Base-by-base conservation (phyloP, 2,329 filamentous ascomycete species). In the Fusarium sp. region DNA sequence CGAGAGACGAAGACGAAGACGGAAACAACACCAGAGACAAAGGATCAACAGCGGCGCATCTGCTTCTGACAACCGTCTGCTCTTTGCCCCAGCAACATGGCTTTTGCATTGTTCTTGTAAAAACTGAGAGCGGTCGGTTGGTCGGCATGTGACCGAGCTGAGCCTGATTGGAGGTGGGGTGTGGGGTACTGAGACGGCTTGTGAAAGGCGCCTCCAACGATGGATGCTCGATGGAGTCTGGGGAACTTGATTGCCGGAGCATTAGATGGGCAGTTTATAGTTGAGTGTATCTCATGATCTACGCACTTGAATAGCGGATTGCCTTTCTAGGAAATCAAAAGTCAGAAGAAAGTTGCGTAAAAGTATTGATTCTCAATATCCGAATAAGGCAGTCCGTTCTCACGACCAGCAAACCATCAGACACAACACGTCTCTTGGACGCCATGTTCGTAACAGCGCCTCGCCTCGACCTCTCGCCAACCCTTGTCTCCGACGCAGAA, bases 71-170 rank as follows among this genome's bases (percentile, higher is more conserved):
- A 14, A 14, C 47, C 47, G 20, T 18, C 47, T 54, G 27, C 27
- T 20, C 47, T 54, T 54, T 20, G 47, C 24, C 47, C 47, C 18
- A 11, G 47, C 47, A 54, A 54, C 47, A 31, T 31, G 47, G 6
- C 47, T 13, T 31, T 54, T 54, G 47, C 47, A 54, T 54, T 54
- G 47, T 31, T 31, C 47, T 52, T 52, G 40, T 6, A 14, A 50
- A 29, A 54, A 31, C 47, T 31, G 47, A 31, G 18, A 14, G 47
- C 27, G 47, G 27, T 54, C 27, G 47, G 47, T 54, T 38, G 66
- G 35, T 71, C 64, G 70, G 70, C 72, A 75, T 75, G 72, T 75
- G 72, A 75, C 72, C 59, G 70, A 62, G 50, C 20, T 22, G 14
- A 42, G 13, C 14, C 16, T 68, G 72, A 70, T 74, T 74, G 70